phyloP scores from a whole-genome alignment of 129 eudicot species.

The Saussurea involucrata region DNA sequence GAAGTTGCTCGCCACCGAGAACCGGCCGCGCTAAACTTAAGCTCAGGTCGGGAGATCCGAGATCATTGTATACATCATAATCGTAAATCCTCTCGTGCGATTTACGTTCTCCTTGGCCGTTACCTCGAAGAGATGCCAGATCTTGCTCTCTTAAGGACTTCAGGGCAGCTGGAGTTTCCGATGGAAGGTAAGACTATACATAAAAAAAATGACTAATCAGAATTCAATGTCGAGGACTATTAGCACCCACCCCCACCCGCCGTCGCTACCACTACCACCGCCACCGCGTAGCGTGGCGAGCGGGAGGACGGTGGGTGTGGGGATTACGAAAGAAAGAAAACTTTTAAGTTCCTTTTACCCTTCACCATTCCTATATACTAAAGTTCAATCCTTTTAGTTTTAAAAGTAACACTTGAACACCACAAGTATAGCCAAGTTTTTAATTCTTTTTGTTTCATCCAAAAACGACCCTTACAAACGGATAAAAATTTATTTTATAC shows the following conservation, averaged over 20 bases:
- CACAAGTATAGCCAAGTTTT: too few relatives aligned
- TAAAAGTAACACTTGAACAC: too few relatives aligned
- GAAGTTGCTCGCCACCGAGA: slow-evolving; percentile 50
- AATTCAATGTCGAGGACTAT: not conserved
- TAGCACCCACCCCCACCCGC: not conserved
- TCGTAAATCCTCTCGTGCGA: slow-evolving; percentile 50
- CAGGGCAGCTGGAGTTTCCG: slow-evolving; percentile 46
- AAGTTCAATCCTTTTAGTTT: too few relatives aligned
- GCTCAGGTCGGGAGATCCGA: slow-evolving; percentile 47
- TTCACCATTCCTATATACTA: too few relatives aligned
- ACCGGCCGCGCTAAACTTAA: slow-evolving; percentile 53
- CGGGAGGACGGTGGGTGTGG: too few relatives aligned
- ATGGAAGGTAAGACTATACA: slow-evolving; percentile 56
- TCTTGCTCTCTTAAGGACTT: slow-evolving; percentile 39
- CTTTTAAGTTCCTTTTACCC: too few relatives aligned
- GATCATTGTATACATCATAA: slow-evolving; percentile 62
- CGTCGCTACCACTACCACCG: too few relatives aligned
- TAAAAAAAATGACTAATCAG: not conserved
- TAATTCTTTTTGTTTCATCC: too few relatives aligned
- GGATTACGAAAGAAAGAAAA: too few relatives aligned
- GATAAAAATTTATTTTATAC: too few relatives aligned
- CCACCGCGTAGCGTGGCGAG: too few relatives aligned
- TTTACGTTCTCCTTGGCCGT: slow-evolving; percentile 46
- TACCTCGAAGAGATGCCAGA: slow-evolving; percentile 48
- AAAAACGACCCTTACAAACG: too few relatives aligned